These are phyloP conservation scores for Cladophialophora chaetospira DNA, from an alignment of 2,329 filamentous ascomycete species.

Conservation along the genomic window DNA sequence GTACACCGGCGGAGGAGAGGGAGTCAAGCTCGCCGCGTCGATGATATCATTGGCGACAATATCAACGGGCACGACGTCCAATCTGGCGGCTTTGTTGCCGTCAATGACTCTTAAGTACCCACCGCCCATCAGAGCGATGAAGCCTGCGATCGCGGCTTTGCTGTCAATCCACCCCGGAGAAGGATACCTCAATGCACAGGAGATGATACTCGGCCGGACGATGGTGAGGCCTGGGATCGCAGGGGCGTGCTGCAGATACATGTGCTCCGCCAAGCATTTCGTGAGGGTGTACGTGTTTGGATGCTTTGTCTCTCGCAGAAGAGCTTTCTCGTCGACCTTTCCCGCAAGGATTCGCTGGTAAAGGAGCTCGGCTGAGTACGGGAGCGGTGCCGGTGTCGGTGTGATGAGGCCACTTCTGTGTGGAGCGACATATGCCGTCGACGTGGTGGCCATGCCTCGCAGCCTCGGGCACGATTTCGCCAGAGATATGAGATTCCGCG, in stretches of 20 bases:
- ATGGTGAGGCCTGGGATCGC: neutral
- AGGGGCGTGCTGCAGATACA: neutral
- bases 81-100: neutral
- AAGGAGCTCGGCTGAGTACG: neutral
- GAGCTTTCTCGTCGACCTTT: neutral
- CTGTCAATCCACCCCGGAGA: constrained; percentile 15
- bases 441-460: constrained; percentile 1
- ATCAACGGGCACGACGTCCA: constrained; percentile 19
- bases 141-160: constrained; percentile 11
- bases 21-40: neutral
- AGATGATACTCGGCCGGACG: constrained; percentile 18
- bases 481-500: constrained; percentile 3
- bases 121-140: constrained; percentile 4
- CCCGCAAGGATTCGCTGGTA: neutral
- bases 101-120: constrained; percentile 9
- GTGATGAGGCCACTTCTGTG: neutral
- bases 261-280: constrained; percentile 16
- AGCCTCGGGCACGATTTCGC: constrained; percentile 2
- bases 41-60: constrained; percentile 18
- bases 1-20: neutral
- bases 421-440: constrained; percentile 12
- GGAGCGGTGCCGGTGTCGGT: neutral
- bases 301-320: neutral
- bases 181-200: constrained; percentile 9
- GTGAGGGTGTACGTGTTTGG: constrained; percentile 19